Base-by-base conservation (phyloP, 495 filamentous ascomycete species). In the Penicillium subrubescens region DNA sequence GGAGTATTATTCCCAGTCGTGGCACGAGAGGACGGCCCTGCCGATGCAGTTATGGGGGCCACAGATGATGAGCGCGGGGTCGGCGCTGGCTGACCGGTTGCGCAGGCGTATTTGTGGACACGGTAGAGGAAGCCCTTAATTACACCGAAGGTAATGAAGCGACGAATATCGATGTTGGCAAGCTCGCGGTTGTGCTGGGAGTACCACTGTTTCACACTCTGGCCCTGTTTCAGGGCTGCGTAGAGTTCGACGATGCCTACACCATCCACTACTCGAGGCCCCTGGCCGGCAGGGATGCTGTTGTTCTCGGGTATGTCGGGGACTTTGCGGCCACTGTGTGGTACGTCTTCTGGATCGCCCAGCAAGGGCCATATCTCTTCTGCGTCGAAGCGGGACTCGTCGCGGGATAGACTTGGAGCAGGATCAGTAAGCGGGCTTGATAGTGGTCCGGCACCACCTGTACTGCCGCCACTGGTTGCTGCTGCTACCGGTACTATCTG, bases 101-200 rank as follows among this genome's bases (percentile, higher is more conserved):
- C 86, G 8, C 93, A 84, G 5, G 92, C 90, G 71, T 96, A 95
- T 72, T 93, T 93, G 78, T 98, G 94, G 35, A 97, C 90, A 19
- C 95, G 86, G 75, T 97, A 97, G n/a, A 99, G 70, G 65, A 96
- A 90, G 5, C 94, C 93, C 75, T 98, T 97, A 69, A 97, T 95
- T 17, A 98, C 85, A 52, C 96, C 95, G 74, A 97, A 98, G 37
- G 94, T 94, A 62, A 99, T 90, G 62, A 99, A 90, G 31, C 96
- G 87, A 1, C 95, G 85, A 51, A 97, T 86, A 76, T 99, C 95
- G 64, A 99, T 86, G 67, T 87, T 84, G 14, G 82, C 76, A 6
- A 97, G 81, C 27, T 88, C 78, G 29, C 86, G 83, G 61, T 82
- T 82, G 77, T 95, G 89, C 43, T 88, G 83, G 21, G 88, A 81